Percentiles rank a stretch among this genome's conserved stretches.
phyloP scores from a whole-genome alignment of 2,329 filamentous ascomycete species.

The Paecilomyces dactylethromorphus region DNA sequence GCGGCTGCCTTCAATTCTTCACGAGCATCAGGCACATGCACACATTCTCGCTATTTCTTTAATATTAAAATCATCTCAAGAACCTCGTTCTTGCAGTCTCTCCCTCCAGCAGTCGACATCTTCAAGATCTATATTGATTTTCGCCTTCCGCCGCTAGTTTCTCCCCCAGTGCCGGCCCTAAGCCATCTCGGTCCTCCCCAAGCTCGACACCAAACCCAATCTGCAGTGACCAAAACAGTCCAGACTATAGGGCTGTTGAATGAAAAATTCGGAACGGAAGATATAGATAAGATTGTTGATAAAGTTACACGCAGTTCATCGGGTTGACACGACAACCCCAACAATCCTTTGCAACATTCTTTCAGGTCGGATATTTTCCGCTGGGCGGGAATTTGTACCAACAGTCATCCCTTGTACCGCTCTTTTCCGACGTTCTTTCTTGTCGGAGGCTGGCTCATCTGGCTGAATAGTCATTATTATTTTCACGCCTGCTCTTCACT shows the following conservation, averaged over 20 bases:
- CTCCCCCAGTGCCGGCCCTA: slow-evolving; percentile 7
- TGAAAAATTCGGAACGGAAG: neutral
- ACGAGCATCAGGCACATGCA: slow-evolving; percentile 27
- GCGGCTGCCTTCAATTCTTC: slow-evolving; percentile 20
- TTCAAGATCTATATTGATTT: slow-evolving; percentile 6
- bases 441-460: neutral
- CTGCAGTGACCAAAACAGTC: neutral
- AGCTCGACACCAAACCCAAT: neutral
- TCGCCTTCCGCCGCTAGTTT: slow-evolving; percentile 5
- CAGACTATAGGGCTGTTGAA: neutral
- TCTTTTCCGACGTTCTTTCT: neutral
- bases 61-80: slow-evolving; percentile 1
- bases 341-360: slow-evolving; percentile 27
- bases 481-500: slow-evolving; percentile 1
- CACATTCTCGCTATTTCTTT: slow-evolving; percentile 7
- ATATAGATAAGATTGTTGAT: slow-evolving; percentile 4
- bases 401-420: neutral
- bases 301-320: slow-evolving; percentile 10
- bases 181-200: slow-evolving; percentile 4
- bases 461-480: neutral
- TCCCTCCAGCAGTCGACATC: neutral
- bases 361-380: slow-evolving; percentile 15
- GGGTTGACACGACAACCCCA: slow-evolving; percentile 32
- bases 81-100: neutral
- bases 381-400: slow-evolving; percentile 21